These are phyloP conservation scores for Fusarium nodosum DNA, from an alignment of 2,329 filamentous ascomycete genomes.

Conservation along the genomic window DNA sequence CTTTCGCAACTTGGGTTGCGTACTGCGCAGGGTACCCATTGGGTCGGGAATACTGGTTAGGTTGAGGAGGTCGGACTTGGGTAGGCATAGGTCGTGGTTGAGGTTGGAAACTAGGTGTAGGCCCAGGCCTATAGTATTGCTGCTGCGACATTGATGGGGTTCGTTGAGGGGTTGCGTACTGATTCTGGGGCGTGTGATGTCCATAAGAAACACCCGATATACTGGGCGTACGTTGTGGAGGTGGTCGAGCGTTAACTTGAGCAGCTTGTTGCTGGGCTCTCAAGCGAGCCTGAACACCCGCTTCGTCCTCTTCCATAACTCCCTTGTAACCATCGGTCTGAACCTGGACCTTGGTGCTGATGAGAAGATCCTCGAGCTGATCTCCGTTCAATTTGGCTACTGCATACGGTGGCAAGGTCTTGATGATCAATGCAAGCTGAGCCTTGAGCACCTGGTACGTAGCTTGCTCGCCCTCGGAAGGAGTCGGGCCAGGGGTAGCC, in stretches of 20 bases:
- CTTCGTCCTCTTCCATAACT: slow-evolving; percentile 86
- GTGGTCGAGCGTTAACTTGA: slow-evolving; percentile 55
- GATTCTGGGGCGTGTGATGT: slow-evolving; percentile 60
- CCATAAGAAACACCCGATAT: slow-evolving; percentile 58
- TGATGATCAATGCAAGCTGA: slow-evolving; percentile 80
- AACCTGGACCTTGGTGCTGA: slow-evolving; percentile 82
- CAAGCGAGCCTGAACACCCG: slow-evolving; percentile 66
- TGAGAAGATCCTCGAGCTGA: slow-evolving; percentile 83
- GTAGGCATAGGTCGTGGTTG: slow-evolving; percentile 56
- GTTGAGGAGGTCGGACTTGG: slow-evolving; percentile 57
- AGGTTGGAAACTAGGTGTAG: slow-evolving; percentile 60
- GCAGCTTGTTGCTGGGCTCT: slow-evolving; percentile 56
- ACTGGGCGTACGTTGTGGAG: slow-evolving; percentile 57
- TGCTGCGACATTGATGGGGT: slow-evolving; percentile 61
- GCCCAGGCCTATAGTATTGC: slow-evolving; percentile 60
- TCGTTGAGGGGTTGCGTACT: slow-evolving; percentile 64
- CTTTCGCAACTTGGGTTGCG: slow-evolving; percentile 65
- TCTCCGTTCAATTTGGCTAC: slow-evolving; percentile 89
- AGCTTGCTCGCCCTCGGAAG: slow-evolving; percentile 71
- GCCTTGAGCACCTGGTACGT: slow-evolving; percentile 81
- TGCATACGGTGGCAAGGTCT: slow-evolving; percentile 83
- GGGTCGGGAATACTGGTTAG: slow-evolving; percentile 64
- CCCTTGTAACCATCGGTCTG: slow-evolving; percentile 81
- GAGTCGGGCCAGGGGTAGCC: slow-evolving; percentile 74
- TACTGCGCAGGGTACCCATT: slow-evolving; percentile 64